A percentile compares a stretch with the other conserved stretches of the same genome.
Evolutionary conservation across 2,329 filamentous ascomycete genomes (phyloP).

Genomic region (Phialophora macrospora): DNA sequence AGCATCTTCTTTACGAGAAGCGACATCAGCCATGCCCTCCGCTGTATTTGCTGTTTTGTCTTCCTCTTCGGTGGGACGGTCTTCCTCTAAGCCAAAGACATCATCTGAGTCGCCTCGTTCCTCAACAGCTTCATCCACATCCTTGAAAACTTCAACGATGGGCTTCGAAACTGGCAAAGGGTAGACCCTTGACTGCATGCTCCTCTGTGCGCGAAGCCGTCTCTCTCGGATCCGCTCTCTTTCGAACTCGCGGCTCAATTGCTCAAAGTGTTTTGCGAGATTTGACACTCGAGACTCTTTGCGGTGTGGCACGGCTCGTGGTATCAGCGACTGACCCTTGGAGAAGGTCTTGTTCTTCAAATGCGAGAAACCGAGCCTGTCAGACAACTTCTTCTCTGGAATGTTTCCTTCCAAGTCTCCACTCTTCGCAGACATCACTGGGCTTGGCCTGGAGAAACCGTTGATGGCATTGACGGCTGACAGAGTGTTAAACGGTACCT

Average conservation of each 20-base stretch:
- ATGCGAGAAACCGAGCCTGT: constrained; percentile 69
- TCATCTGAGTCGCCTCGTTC: constrained; percentile 73
- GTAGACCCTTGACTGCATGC: constrained; percentile 77
- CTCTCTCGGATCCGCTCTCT: constrained; percentile 88
- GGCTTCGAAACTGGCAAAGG: constrained; percentile 92
- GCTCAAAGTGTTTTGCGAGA: constrained; percentile 94
- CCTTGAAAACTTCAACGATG: constrained; percentile 92
- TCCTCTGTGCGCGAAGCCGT: constrained; percentile 77
- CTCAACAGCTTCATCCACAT: constrained; percentile 89
- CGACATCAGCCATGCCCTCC: constrained; percentile 42
- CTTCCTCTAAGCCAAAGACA: constrained; percentile 44
- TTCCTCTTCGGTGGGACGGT: constrained; percentile 35
- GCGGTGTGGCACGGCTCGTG: constrained; percentile 75
- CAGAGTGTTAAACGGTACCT: constrained; percentile 32
- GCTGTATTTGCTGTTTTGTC: constrained; percentile 37
- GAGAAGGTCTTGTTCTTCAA: constrained; percentile 63
- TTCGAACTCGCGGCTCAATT: constrained; percentile 93
- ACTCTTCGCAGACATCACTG: constrained; percentile 14
- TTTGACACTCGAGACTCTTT: constrained; percentile 81
- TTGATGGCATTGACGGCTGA: constrained; percentile 37
- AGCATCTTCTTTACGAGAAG: constrained; percentile 43
- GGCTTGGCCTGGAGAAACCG: constrained; percentile 31
- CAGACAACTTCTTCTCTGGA: constrained; percentile 76
- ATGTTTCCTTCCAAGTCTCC: constrained; percentile 46
- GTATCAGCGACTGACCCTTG: constrained; percentile 73